Evolutionary conservation across 768 basidiomycete species (phyloP).

Genomic region (Coprinopsis sp.): DNA sequence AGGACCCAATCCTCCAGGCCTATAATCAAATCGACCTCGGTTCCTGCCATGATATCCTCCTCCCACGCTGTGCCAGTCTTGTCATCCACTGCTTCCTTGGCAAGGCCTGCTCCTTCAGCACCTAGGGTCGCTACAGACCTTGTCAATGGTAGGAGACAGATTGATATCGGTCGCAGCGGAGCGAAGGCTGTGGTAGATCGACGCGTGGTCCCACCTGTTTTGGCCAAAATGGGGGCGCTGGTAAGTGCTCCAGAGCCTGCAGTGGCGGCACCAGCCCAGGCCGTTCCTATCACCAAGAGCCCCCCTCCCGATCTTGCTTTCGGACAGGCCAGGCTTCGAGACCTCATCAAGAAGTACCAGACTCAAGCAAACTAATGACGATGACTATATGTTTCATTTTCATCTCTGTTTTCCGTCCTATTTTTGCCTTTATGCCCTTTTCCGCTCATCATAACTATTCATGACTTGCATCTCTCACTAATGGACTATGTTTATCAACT

Average conservation of each 20-base stretch:
- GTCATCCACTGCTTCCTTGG: conserved; percentile 74
- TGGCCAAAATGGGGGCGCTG: too few species aligned
- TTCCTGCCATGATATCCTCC: conserved; percentile 64
- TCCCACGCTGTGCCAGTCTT: conserved; percentile 70
- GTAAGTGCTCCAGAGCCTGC: neutral
- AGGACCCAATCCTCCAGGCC: conserved; percentile 28
- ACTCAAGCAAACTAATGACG: conserved; percentile 23
- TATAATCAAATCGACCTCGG: conserved; percentile 57
- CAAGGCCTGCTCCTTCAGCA: conserved; percentile 33
- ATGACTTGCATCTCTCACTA: neutral
- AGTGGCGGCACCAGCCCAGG: neutral
- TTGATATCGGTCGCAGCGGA: neutral
- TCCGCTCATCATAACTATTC: too few species aligned
- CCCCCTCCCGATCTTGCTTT: conserved; percentile 53
- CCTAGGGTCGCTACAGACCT: conserved; percentile 4
- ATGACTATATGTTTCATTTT: neutral
- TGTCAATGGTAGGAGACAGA: neutral
- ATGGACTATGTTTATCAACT: conserved; percentile 1
- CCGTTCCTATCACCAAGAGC: neutral
- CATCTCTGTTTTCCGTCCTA: neutral
- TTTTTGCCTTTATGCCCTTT: too few species aligned
- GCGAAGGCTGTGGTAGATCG: too few species aligned
- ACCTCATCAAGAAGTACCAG: conserved; percentile 83
- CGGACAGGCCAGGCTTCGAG: conserved; percentile 71
- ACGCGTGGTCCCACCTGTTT: neutral